Conservation (phyloP, 2,329 filamentous ascomycete genomes). For the Emergomyces africanus region DNA sequence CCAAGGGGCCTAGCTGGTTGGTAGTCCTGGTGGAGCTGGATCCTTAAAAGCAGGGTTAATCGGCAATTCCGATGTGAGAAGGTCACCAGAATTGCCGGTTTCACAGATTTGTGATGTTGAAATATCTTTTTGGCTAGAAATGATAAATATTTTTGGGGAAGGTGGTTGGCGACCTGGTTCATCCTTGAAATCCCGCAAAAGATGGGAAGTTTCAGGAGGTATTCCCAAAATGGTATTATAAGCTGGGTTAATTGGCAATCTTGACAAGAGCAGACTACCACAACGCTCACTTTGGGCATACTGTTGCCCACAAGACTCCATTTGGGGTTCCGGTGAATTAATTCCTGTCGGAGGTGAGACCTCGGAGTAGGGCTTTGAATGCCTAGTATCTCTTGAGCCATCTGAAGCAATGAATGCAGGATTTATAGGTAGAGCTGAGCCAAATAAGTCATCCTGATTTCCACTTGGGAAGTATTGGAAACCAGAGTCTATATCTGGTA, state of each 20-base stretch:
- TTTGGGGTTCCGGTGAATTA: not conserved
- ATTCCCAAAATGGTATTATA: not conserved
- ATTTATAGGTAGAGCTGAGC: constrained; percentile 7
- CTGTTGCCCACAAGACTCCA: not conserved
- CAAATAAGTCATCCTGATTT: constrained; percentile 1
- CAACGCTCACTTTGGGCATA: not conserved
- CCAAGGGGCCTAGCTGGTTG: not conserved
- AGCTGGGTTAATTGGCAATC: constrained; percentile 9
- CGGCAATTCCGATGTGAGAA: constrained; percentile 3
- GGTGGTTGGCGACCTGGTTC: not conserved
- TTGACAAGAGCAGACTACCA: constrained; percentile 16
- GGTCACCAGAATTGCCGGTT: not conserved
- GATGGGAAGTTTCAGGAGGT: not conserved
- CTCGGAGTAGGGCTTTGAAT: not conserved
- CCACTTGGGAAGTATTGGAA: not conserved
- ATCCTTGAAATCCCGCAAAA: not conserved
- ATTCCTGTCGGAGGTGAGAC: constrained; percentile 2
- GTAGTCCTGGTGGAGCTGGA: not conserved
- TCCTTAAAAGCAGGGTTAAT: constrained; percentile 5
- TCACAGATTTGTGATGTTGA: not conserved
- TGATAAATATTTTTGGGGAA: not conserved
- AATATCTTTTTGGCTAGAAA: not conserved
- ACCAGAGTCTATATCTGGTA: not conserved
- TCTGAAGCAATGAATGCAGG: constrained; percentile 6
- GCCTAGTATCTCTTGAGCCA: not conserved